Conservation (phyloP, 2,329 filamentous ascomycete genomes). For the Alternaria conjuncta region DNA sequence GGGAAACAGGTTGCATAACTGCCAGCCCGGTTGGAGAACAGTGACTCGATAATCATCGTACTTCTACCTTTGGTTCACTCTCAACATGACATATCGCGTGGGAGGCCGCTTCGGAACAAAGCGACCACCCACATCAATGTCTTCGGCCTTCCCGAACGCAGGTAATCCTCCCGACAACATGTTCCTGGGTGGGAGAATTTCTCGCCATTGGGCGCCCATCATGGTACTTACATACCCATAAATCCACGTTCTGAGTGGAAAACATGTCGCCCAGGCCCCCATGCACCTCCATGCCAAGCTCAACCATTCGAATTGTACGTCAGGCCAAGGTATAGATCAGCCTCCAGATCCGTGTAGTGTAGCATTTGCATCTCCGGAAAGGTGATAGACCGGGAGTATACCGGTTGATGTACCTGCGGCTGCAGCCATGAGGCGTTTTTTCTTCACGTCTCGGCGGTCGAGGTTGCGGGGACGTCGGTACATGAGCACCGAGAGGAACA, state of each 20-base stretch:
- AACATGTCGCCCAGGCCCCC: slow-evolving; percentile 14
- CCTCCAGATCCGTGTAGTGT: slow-evolving; percentile 13
- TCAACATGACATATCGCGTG: slow-evolving; percentile 17
- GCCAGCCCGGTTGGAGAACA: not conserved
- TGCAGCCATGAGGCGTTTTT: slow-evolving; percentile 23
- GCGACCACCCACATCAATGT: slow-evolving; percentile 1
- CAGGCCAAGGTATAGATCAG: slow-evolving; percentile 23
- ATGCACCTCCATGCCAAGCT: slow-evolving; percentile 15
- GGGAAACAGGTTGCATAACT: not conserved
- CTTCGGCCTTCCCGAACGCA: slow-evolving; percentile 19
- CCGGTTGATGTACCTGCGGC: slow-evolving; percentile 3
- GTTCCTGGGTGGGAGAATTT: slow-evolving; percentile 25
- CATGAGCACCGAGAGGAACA: slow-evolving; percentile 24
- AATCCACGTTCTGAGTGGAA: slow-evolving; percentile 9
- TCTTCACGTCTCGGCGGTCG: slow-evolving; percentile 16
- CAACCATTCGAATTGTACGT: slow-evolving; percentile 20
- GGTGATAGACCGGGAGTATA: slow-evolving; percentile 4
- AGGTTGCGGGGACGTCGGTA: slow-evolving; percentile 16
- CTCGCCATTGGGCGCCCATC: slow-evolving; percentile 32
- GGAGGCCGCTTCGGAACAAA: not conserved
- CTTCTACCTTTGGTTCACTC: not conserved
- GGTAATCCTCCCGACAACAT: slow-evolving; percentile 15
- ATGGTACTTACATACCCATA: slow-evolving; percentile 31
- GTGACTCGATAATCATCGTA: not conserved
- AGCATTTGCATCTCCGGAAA: slow-evolving; percentile 7